Evolutionary conservation across 192 early-diverging fungal species (phyloP), one percentile per base, ranked within the genome.

Genomic region (Coemansia sp.): DNA sequence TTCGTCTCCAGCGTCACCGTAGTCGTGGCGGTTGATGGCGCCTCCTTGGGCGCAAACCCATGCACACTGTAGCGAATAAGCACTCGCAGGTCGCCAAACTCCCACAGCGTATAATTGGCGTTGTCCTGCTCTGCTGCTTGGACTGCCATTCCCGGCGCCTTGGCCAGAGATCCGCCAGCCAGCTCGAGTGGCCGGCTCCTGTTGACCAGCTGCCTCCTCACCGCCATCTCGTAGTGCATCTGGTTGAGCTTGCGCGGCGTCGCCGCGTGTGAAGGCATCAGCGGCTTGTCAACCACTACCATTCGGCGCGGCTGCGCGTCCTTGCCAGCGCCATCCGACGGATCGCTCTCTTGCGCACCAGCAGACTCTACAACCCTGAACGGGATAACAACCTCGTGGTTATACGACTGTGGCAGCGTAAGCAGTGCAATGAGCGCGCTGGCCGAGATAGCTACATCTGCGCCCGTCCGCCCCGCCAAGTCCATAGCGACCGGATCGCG

Each of bases 71-170:
- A 83, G 18, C 81, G 76, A 31, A 83, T 65, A 10, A 83, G 49
- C 10, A 83, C 34, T 0, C 81, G 73, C 46, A 71, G 69, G 8
- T 63, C 81, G 40, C 76, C 73, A 52, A 83, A 66, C 64, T 75
- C 81, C 81, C 81, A 83, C 70, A 79, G 49, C 34, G 81, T 83
- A 41, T 83, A 83, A 22, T 68, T 83, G 11, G 72, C 72, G 55
- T 79, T 79, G 24, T 33, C 72, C 22, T 55, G 39, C 3, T 60
- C 57, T n/a, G 33, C 31, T 27, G 27, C 24, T 39, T 13, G 13
- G 13, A 27, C 39, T 13, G 12, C 65, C 4, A 47, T 5, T 0
- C 15, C 62, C 2, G n/a, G 44, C 62, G 11, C 12, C 12, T 20
- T 63, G 22, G 62, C 67, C 62, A 57, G 61, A 13, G 62, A 71